Base-by-base conservation (phyloP, 23 red algal species). In the Gracilaria vermiculophylla region DNA sequence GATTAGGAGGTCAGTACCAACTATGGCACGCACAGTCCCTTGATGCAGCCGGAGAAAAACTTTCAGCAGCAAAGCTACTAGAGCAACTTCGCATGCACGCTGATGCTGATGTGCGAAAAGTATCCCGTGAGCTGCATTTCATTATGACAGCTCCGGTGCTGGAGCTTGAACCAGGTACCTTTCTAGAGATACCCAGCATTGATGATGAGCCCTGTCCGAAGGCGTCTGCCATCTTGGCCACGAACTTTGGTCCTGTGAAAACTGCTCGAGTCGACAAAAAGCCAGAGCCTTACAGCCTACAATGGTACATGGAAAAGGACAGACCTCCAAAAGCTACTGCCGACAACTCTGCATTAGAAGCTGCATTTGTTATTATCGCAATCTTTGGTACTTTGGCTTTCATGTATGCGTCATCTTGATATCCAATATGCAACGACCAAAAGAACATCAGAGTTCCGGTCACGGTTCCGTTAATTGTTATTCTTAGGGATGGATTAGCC, bases 1-100 rank as follows among this genome's bases (percentile, higher is more conserved):
- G 96, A 14, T 42, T 70, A 12, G 96, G 96, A 28, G 96, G 96
- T 24, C 82, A 98, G 52, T 94, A 94, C 52, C 85, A 78, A 62
- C n/a, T 98, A 23, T 98, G 96, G 96, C 76, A 91, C 25, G 96
- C 92, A 25, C 96, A 98, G 70, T 83, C 96, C 16, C 83, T 94
- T 21, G 91, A 98, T 70, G 96, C 96, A 23, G 82, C 77, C 14
- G 96, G 96, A 14, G 79, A 98, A 5, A 91, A 88, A 21, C 64
- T 41, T 55, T 34, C 34, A 1, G 96, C 96, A 12, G 71, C 83
- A 48, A 78, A 85, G 20, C 55, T 94, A 1, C 75, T 98, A 33
- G 55, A 76, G 29, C 31, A 62, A 29, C 67, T 98, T 28, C 81
- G 80, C 2, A 39, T 48, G 40, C 96, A 98, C 78, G 47, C 70